Conservation (phyloP, 306 rosid species). For the Ceratonia siliqua region DNA sequence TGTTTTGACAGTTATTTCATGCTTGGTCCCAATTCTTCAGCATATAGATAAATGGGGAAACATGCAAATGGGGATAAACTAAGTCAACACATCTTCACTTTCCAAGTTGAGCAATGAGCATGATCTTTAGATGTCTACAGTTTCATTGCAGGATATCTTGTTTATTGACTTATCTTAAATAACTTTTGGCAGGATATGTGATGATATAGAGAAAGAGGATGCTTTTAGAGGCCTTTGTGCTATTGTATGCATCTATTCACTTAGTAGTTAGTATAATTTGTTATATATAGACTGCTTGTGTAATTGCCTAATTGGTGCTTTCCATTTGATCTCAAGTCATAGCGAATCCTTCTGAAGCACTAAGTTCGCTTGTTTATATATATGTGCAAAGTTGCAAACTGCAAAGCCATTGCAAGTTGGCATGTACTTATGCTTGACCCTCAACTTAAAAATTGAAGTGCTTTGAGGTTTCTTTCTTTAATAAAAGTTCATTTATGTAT, state of each 20-base stretch:
- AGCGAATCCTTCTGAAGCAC: conserved; percentile 90
- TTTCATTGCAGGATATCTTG: conserved; percentile 20
- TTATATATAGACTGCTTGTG: conserved; percentile 2
- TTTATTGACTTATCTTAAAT: conserved; percentile 29
- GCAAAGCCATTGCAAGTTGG: conserved; percentile 99
- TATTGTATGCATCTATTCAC: conserved; percentile 60
- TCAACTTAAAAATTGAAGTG: conserved; percentile 22
- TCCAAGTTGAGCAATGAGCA: no score
- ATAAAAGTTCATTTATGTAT: conserved; percentile 24
- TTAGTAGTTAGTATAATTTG: not conserved
- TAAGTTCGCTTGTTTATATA: conserved; percentile 71
- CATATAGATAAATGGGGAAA: no score
- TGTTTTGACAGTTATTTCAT: conserved; percentile 71
- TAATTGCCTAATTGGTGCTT: conserved; percentile 19
- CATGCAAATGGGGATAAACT: no score
- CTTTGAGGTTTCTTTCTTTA: conserved; percentile 10
- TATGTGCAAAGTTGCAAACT: no score
- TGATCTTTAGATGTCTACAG: not conserved
- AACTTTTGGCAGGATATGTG: conserved; percentile 80
- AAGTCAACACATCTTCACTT: conserved; percentile 18
- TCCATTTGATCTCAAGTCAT: conserved; percentile 71
- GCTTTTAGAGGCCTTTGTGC: conserved; percentile 98
- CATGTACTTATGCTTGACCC: conserved; percentile 62
- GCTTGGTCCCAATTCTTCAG: conserved; percentile 88
- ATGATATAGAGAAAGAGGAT: conserved; percentile 96